These are phyloP conservation scores for Pythium aphanidermatum DNA, from an alignment of 352 stramenopile genomes.

Conservation along the genomic window DNA sequence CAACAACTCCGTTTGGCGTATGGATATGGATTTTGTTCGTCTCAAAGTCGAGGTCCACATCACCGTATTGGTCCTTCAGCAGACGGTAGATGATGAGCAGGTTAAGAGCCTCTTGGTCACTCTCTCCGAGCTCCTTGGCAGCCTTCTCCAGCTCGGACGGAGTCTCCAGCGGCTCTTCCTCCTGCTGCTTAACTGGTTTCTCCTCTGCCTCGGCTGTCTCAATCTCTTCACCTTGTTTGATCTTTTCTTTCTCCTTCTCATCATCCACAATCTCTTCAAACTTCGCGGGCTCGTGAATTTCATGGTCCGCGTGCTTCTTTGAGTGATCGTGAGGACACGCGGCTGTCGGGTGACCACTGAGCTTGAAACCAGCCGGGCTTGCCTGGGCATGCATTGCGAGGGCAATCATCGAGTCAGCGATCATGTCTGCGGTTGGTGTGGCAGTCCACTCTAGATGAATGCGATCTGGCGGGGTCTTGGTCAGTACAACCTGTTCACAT, in stretches of 20 bases:
- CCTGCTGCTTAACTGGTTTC: conserved; percentile 14
- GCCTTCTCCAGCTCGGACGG: conserved; percentile 41
- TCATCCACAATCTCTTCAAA: conserved; percentile 15
- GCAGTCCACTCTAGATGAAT: conserved; percentile 86
- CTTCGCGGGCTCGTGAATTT: conserved; percentile 1
- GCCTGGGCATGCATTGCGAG: conserved; percentile 93
- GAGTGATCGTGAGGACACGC: conserved; percentile 79
- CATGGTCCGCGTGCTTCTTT: conserved; percentile 26
- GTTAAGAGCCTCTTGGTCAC: conserved; percentile 79
- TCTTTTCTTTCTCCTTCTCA: conserved; percentile 17
- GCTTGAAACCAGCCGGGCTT: conserved; percentile 76
- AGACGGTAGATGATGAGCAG: conserved; percentile 77
- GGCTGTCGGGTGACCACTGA: conserved; percentile 63
- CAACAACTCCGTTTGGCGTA: conserved; percentile 64
- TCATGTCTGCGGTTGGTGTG: conserved; percentile 92
- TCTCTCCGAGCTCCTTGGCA: conserved; percentile 51
- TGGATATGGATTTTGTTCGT: conserved; percentile 86
- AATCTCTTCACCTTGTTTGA: conserved; percentile 20
- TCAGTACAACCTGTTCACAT: conserved; percentile 66
- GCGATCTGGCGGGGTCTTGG: conserved; percentile 23
- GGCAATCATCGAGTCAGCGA: conserved; percentile 94
- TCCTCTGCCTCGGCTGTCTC: conserved; percentile 16
- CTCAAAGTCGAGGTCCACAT: conserved; percentile 81
- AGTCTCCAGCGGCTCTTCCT: conserved; percentile 21
- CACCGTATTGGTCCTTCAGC: conserved; percentile 83